Evolutionary conservation across 805 yeast genomes (phyloP).

Genomic region (Saccharomycopsis microspora): DNA sequence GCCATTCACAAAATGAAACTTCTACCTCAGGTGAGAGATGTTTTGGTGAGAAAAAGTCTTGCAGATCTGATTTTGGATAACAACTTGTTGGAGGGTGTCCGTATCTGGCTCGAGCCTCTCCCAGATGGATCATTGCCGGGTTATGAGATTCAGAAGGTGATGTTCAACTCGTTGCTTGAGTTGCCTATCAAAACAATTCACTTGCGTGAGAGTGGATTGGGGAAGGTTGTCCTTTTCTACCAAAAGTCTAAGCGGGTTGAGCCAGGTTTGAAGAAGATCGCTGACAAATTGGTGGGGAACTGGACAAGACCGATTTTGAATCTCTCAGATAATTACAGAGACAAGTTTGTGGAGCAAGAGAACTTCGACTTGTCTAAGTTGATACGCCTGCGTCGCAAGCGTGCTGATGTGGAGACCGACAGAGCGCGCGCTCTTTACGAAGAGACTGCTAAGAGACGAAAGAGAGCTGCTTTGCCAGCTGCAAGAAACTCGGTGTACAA

Average conservation of each 20-base stretch:
- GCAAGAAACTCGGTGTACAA: slow-evolving; percentile 82
- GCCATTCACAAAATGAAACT: slow-evolving; percentile 62
- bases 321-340: slow-evolving; percentile 88
- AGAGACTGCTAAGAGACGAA: slow-evolving; percentile 82
- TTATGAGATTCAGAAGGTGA: slow-evolving; percentile 84
- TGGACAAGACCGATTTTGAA: slow-evolving; percentile 99
- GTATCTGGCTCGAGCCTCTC: slow-evolving; percentile 96
- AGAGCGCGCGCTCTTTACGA: slow-evolving; percentile 60
- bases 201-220: slow-evolving; percentile 87
- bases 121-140: slow-evolving; percentile 99
- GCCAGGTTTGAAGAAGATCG: slow-evolving; percentile 72
- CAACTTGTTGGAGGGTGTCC: slow-evolving; percentile 81
- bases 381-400: slow-evolving; percentile 19
- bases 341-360: slow-evolving; percentile 59
- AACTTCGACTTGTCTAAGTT: slow-evolving; percentile 44
- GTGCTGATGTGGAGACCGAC: slow-evolving; percentile 20
- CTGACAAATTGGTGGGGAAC: slow-evolving; percentile 85
- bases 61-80: slow-evolving; percentile 92
- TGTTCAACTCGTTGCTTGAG: slow-evolving; percentile 60
- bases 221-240: slow-evolving; percentile 86
- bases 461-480: slow-evolving; percentile 93
- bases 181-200: slow-evolving; percentile 95
- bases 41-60: slow-evolving; percentile 69
- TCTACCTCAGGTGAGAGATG: slow-evolving; percentile 66
- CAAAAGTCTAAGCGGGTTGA: slow-evolving; percentile 87